Conservation (phyloP, 1,284 basidiomycete species). For the Rhodotorula sp. region DNA sequence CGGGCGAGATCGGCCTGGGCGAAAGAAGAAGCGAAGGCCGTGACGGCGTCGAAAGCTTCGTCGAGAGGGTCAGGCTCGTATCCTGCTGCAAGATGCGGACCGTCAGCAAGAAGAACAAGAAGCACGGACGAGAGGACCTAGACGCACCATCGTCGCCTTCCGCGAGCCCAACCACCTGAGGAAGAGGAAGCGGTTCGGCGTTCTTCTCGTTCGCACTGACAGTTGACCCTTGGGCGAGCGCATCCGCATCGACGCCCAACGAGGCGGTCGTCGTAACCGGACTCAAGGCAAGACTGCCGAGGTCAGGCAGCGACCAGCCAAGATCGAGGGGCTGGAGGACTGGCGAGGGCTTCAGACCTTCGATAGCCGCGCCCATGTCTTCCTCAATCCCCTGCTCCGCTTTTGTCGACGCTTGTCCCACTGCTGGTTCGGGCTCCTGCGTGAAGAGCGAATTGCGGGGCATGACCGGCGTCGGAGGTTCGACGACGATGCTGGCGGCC, state of each 20-base stretch:
- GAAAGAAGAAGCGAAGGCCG: slow-evolving; percentile 23
- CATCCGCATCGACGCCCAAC: not conserved
- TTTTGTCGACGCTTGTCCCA: no score
- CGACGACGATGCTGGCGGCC: slow-evolving; percentile 7
- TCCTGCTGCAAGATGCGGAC: not conserved
- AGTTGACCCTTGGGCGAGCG: not conserved
- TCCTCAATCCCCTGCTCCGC: no score
- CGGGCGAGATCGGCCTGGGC: slow-evolving; percentile 8
- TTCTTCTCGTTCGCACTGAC: not conserved
- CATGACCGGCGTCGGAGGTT: slow-evolving; percentile 23
- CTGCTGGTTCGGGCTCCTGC: not conserved
- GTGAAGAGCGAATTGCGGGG: not conserved
- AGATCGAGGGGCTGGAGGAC: slow-evolving; percentile 14
- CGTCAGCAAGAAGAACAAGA: not conserved
- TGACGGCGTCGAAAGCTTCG: slow-evolving; percentile 26
- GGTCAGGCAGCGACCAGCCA: slow-evolving; percentile 5
- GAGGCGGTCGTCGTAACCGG: not conserved
- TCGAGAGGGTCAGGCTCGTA: slow-evolving; percentile 4
- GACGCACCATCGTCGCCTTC: not conserved
- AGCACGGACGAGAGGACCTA: no score
- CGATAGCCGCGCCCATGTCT: no score
- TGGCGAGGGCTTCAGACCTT: not conserved
- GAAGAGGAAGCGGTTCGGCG: not conserved
- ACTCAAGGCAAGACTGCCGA: slow-evolving; percentile 11
- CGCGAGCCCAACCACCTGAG: not conserved